These are phyloP conservation scores for Sugiyamaella xylanicola DNA, from an alignment of 1,139 yeast species.

Conservation along the genomic window DNA sequence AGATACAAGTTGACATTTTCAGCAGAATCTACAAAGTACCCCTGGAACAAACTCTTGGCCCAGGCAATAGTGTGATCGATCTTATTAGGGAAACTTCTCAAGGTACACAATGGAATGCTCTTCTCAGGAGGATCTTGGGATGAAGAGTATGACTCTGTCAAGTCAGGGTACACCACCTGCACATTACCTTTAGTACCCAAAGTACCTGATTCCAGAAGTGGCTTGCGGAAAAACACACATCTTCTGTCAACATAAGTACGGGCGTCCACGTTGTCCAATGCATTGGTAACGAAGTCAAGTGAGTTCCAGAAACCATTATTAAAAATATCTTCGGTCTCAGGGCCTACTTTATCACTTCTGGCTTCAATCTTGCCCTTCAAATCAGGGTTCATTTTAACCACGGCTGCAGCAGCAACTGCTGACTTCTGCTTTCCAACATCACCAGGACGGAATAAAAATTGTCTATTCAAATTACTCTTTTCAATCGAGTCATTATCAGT, in stretches of 20 bases:
- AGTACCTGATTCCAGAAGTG: slow-evolving; percentile 94
- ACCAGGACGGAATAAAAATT: slow-evolving; percentile 87
- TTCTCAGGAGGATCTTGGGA: slow-evolving; percentile 99
- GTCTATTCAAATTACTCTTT: slow-evolving; percentile 93
- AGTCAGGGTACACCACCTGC: slow-evolving; percentile 88
- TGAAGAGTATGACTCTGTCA: slow-evolving; percentile 94
- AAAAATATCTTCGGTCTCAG: slow-evolving; percentile 87
- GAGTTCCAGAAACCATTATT: slow-evolving; percentile 83
- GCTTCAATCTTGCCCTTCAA: slow-evolving; percentile 75
- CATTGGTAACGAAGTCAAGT: slow-evolving; percentile 90
- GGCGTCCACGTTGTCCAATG: slow-evolving; percentile 95
- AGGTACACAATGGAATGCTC: slow-evolving; percentile 93
- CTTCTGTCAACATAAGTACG: slow-evolving; percentile 97
- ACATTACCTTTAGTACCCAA: slow-evolving; percentile 98
- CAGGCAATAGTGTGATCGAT: slow-evolving; percentile 99
- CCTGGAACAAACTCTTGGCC: slow-evolving; percentile 95
- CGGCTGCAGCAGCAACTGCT: slow-evolving; percentile 88
- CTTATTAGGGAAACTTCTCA: slow-evolving; percentile 95
- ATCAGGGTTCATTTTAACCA: slow-evolving; percentile 79
- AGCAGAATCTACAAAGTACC: slow-evolving; percentile 86
- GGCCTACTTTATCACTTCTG: slow-evolving; percentile 83
- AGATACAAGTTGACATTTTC: slow-evolving; percentile 90
- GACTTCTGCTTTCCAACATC: slow-evolving; percentile 94
- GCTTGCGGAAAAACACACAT: slow-evolving; percentile 89
- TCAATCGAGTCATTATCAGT: slow-evolving; percentile 97